Evolutionary conservation across 2,329 filamentous ascomycete genomes (phyloP).

Genomic region (Cadophora gregata): DNA sequence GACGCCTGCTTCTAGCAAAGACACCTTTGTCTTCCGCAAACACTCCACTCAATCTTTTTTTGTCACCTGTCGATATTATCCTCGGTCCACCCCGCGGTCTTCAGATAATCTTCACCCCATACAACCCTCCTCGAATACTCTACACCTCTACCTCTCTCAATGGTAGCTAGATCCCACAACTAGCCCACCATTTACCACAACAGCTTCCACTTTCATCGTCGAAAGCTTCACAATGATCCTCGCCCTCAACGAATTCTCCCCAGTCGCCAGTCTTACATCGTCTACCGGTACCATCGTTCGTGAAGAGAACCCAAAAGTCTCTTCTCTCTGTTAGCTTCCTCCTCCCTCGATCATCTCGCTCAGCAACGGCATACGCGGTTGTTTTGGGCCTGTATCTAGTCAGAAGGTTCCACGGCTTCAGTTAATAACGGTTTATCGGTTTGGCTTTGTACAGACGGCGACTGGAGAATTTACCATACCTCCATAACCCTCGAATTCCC

Average conservation of each 20-base stretch:
- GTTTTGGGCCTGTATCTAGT: slow-evolving; percentile 50
- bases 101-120: slow-evolving; percentile 20
- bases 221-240: slow-evolving; percentile 60
- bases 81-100: background rate
- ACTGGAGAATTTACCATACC: slow-evolving; percentile 54
- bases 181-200: slow-evolving; percentile 43
- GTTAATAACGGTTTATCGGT: slow-evolving; percentile 53
- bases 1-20: slow-evolving; percentile 26
- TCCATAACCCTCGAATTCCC: slow-evolving; percentile 41
- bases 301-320: slow-evolving; percentile 52
- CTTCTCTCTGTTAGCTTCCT: slow-evolving; percentile 49
- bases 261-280: slow-evolving; percentile 69
- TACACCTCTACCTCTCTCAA: slow-evolving; percentile 25
- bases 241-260: slow-evolving; percentile 55
- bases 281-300: slow-evolving; percentile 64
- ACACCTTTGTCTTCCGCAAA: slow-evolving; percentile 35
- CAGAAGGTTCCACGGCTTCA: slow-evolving; percentile 49
- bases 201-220: slow-evolving; percentile 42
- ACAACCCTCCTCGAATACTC: slow-evolving; percentile 17
- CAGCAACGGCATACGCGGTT: slow-evolving; percentile 43
- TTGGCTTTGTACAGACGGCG: slow-evolving; percentile 59
- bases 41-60: slow-evolving; percentile 42
- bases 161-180: slow-evolving; percentile 41
- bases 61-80: slow-evolving; percentile 26
- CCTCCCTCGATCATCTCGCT: slow-evolving; percentile 53